Percentiles rank a stretch among this genome's conserved stretches.
Conservation (phyloP, 2,329 filamentous ascomycete species). For the Beauveria caledonica region DNA sequence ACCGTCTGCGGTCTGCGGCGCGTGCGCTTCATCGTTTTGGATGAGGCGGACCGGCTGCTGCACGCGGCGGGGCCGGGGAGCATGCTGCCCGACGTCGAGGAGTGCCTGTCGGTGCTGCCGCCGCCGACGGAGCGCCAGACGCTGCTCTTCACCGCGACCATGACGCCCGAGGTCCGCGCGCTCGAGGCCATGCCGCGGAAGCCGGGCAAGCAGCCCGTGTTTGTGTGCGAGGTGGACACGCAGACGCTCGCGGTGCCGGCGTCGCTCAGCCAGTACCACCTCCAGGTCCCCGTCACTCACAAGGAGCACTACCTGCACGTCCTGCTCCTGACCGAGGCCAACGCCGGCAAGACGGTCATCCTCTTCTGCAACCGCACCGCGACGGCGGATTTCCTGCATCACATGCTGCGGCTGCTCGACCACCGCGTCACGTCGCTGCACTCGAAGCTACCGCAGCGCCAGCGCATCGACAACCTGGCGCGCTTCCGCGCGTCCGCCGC, state of each 20-base stretch:
- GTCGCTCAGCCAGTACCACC: conserved; percentile 74
- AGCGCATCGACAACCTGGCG: conserved; percentile 79
- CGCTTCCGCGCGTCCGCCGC: conserved; percentile 87
- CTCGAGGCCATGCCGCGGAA: conserved; percentile 69
- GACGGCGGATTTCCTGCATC: conserved; percentile 83
- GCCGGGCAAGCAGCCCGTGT: conserved; percentile 65
- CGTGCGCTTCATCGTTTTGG: conserved; percentile 79
- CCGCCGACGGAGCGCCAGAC: conserved; percentile 77
- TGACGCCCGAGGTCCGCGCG: conserved; percentile 84
- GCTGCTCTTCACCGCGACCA: conserved; percentile 88
- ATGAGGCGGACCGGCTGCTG: conserved; percentile 89
- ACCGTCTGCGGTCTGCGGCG: conserved; percentile 75
- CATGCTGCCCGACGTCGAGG: conserved; percentile 92
- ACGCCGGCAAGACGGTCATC: conserved; percentile 70
- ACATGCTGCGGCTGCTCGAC: conserved; percentile 73
- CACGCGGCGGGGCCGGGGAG: conserved; percentile 64
- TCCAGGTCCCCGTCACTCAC: conserved; percentile 84
- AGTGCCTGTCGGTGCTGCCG: conserved; percentile 75
- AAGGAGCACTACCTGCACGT: conserved; percentile 92
- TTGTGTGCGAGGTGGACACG: conserved; percentile 82
- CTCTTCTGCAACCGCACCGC: conserved; percentile 91
- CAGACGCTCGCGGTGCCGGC: conserved; percentile 67
- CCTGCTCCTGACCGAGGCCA: conserved; percentile 71
- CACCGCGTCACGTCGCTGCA: conserved; percentile 91
- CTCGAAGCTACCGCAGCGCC: conserved; percentile 74